These are phyloP conservation scores for Cadophora sp. DNA, from an alignment of 2,329 filamentous ascomycete genomes.

Conservation along the genomic window DNA sequence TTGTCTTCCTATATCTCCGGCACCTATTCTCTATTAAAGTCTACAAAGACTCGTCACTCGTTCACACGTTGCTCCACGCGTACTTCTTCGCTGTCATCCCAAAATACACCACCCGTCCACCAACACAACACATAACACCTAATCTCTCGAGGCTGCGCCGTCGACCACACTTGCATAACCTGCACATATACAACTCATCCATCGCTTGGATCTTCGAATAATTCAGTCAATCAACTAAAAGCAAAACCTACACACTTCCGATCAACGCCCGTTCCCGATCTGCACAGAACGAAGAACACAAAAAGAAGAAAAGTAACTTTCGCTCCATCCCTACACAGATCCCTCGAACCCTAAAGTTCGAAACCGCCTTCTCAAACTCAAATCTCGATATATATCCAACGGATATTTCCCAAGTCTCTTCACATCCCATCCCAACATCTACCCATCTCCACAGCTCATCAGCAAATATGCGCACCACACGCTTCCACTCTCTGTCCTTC, in stretches of 20 bases:
- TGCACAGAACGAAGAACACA: neutral
- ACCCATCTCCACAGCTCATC: conserved; percentile 18
- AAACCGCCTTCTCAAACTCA: conserved; percentile 14
- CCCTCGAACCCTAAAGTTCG: conserved; percentile 2
- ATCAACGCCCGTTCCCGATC: conserved; percentile 21
- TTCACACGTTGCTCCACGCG: conserved; percentile 35
- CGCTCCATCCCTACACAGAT: conserved; percentile 9
- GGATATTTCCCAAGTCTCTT: conserved; percentile 7
- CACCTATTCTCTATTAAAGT: conserved; percentile 31
- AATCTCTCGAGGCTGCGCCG: conserved; percentile 39
- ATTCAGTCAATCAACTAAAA: neutral
- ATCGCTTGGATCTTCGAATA: conserved; percentile 5
- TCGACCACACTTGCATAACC: conserved; percentile 25
- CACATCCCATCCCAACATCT: conserved; percentile 11
- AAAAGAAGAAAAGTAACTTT: conserved; percentile 18
- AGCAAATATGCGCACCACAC: conserved; percentile 42
- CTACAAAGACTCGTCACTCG: conserved; percentile 41
- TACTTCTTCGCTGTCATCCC: neutral
- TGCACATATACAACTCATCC: conserved; percentile 17
- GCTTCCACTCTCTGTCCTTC: conserved; percentile 52
- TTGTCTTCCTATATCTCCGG: conserved; percentile 19
- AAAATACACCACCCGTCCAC: conserved; percentile 8
- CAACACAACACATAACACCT: conserved; percentile 15
- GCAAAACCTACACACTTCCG: conserved; percentile 2
- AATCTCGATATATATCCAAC: conserved; percentile 7